These are phyloP conservation scores for Candida sp. DNA, from an alignment of 1,139 yeast genomes.

Conservation along the genomic window DNA sequence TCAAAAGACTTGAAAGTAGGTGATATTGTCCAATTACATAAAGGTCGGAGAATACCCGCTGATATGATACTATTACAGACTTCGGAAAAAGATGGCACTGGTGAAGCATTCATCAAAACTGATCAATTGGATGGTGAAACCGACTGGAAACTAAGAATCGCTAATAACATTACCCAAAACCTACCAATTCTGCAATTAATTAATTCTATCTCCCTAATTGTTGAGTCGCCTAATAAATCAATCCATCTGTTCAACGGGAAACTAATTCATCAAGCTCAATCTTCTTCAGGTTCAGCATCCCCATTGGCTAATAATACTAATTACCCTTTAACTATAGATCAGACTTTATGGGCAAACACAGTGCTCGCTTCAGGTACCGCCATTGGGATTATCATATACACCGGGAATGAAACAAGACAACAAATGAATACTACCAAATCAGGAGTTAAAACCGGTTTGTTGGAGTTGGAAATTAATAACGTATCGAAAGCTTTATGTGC, in stretches of 20 bases:
- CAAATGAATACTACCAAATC: constrained; percentile 88
- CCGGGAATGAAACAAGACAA: constrained; percentile 93
- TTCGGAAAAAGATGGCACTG: constrained; percentile 61
- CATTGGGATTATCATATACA: constrained; percentile 81
- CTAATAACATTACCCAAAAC: constrained; percentile 68
- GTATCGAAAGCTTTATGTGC: constrained; percentile 86
- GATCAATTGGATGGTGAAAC: constrained; percentile 99
- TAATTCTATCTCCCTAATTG: constrained; percentile 52
- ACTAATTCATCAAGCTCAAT: constrained; percentile 41
- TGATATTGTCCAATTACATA: constrained; percentile 76
- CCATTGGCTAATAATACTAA: constrained; percentile 39
- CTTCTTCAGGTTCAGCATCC: constrained; percentile 15
- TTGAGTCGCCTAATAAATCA: constrained; percentile 77
- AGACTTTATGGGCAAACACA: constrained; percentile 97
- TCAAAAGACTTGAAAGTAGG: constrained; percentile 80
- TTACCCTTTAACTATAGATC: constrained; percentile 77
- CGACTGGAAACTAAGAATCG: constrained; percentile 92
- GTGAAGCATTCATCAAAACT: constrained; percentile 92
- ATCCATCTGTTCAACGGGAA: constrained; percentile 83
- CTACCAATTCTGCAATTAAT: constrained; percentile 34
- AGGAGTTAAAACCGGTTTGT: constrained; percentile 86
- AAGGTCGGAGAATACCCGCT: constrained; percentile 88
- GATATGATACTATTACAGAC: constrained; percentile 85
- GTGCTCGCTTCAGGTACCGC: constrained; percentile 94
- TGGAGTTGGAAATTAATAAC: constrained; percentile 87